Percentiles rank a stretch among this genome's conserved stretches.
These are phyloP conservation scores for Paragyromitra xinjiangensis DNA, from an alignment of 495 filamentous ascomycete genomes.

Conservation along the genomic window DNA sequence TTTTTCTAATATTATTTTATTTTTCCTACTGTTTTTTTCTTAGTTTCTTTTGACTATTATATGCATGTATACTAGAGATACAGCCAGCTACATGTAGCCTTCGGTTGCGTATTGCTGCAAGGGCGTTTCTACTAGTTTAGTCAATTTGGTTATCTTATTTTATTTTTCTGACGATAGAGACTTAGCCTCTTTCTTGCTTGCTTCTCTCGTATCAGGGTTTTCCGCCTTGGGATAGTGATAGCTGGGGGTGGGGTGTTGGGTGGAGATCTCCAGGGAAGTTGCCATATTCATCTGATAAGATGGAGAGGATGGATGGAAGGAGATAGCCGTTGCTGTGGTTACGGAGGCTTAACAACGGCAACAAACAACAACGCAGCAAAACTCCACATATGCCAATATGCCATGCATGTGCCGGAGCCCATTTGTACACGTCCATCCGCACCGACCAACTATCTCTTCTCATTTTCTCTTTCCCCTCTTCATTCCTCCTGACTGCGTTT, in stretches of 20 bases:
- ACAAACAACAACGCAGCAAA: conserved; percentile 45
- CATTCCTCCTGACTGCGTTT: not conserved
- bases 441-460: conserved; percentile 43
- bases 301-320: not conserved
- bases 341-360: conserved; percentile 47
- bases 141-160: too few species aligned
- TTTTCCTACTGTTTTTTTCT: not conserved
- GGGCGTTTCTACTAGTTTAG: too few species aligned
- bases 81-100: too few species aligned
- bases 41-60: too few species aligned
- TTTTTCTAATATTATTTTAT: not conserved
- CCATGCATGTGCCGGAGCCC: not conserved
- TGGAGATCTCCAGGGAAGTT: not conserved
- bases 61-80: too few species aligned
- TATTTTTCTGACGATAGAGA: too few species aligned
- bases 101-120: too few species aligned
- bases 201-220: not conserved
- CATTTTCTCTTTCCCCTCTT: not conserved
- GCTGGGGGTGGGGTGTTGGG: not conserved
- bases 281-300: conserved; percentile 15
- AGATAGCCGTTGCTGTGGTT: conserved; percentile 25
- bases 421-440: conserved; percentile 37
- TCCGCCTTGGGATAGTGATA: not conserved
- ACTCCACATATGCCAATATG: not conserved
- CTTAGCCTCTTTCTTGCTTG: too few species aligned